Evolutionary conservation across 2,329 filamentous ascomycete species (phyloP).

Genomic region (Berkeleyomyces rouxiae): DNA sequence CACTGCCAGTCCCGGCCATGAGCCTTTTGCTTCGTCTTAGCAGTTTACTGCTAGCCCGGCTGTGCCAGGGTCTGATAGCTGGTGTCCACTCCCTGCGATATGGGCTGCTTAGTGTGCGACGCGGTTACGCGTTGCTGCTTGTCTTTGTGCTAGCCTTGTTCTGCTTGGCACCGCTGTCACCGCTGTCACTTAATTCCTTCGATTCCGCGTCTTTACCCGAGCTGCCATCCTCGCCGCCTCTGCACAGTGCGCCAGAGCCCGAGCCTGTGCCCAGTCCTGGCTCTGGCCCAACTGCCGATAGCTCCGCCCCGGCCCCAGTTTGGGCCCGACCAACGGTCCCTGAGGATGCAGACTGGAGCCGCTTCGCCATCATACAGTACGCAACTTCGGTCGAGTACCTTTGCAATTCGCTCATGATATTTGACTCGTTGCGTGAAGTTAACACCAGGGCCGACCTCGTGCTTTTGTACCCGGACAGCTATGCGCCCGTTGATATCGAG

Average conservation of each 20-base stretch:
- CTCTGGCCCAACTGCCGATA: neutral
- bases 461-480: slow-evolving; percentile 29
- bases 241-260: neutral
- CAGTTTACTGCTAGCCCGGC: neutral
- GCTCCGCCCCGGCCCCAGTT: neutral
- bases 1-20: neutral
- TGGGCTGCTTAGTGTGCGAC: neutral
- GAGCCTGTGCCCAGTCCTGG: neutral
- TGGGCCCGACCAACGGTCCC: slow-evolving; percentile 7
- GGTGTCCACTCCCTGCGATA: neutral
- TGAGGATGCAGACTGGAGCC: slow-evolving; percentile 24
- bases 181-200: neutral
- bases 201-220: neutral
- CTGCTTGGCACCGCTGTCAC: neutral
- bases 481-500: slow-evolving; percentile 19
- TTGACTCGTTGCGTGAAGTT: slow-evolving; percentile 27
- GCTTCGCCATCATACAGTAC: slow-evolving; percentile 33
- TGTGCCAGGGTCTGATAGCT: neutral
- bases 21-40: neutral
- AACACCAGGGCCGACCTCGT: slow-evolving; percentile 28
- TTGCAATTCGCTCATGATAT: slow-evolving; percentile 35
- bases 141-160: neutral
- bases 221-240: neutral
- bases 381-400: slow-evolving; percentile 31
- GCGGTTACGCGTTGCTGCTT: neutral